These are phyloP conservation scores for Penicillium ochrochloron DNA, from an alignment of 495 filamentous ascomycete genomes.

Conservation along the genomic window DNA sequence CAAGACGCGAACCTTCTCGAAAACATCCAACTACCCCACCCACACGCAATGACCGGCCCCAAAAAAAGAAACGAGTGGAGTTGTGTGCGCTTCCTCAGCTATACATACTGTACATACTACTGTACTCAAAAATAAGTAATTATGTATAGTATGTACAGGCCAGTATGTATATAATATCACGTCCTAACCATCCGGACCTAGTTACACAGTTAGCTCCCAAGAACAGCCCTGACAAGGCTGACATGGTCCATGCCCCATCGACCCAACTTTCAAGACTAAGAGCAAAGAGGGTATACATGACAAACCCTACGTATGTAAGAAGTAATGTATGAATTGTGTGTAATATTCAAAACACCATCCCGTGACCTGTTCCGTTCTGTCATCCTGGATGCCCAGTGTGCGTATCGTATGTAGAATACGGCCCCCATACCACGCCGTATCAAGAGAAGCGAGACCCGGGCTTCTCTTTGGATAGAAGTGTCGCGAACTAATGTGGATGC, in stretches of 20 bases:
- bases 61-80: constrained; percentile 22
- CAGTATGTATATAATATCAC: background rate
- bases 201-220: background rate
- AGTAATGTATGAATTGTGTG: background rate
- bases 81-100: constrained; percentile 13
- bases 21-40: constrained; percentile 12
- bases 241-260: background rate
- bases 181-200: constrained; percentile 14
- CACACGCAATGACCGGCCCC: constrained; percentile 7
- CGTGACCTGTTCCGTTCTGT: constrained; percentile 7
- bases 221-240: background rate
- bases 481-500: constrained; percentile 35
- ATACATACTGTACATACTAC: too few species aligned
- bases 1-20: constrained; percentile 24
- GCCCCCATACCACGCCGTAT: constrained; percentile 27
- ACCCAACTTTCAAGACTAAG: too few species aligned
- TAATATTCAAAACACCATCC: background rate
- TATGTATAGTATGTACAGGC: too few species aligned
- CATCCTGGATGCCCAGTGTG: background rate
- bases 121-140: constrained; percentile 4
- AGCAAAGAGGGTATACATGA: too few species aligned
- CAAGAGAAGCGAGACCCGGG: constrained; percentile 27
- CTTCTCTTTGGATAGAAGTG: constrained; percentile 31
- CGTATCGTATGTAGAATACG: constrained; percentile 25
- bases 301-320: too few species aligned